These are phyloP conservation scores for Mycosphaerella sp. DNA, from an alignment of 2,329 filamentous ascomycete genomes.

Conservation along the genomic window DNA sequence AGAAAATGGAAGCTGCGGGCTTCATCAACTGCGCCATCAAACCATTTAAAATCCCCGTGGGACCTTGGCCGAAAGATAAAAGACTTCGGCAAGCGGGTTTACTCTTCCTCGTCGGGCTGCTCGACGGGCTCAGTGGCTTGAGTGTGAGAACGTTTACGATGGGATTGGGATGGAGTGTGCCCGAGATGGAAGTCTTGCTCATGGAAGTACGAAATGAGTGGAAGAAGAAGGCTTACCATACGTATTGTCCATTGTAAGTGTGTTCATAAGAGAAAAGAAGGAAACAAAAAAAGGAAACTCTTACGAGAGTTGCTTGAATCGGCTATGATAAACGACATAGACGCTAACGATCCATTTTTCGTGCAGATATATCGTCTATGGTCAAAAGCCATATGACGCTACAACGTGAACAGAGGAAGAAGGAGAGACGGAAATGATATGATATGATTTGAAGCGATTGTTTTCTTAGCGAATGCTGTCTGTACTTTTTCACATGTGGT, in stretches of 20 bases:
- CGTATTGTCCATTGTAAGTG: conserved; percentile 27
- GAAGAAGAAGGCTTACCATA: conserved; percentile 25
- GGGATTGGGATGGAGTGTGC: conserved; percentile 26
- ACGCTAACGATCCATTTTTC: background rate
- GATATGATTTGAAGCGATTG: background rate
- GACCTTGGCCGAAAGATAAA: conserved; percentile 27
- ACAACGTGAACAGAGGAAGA: background rate
- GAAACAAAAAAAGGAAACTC: no score
- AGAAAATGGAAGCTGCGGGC: conserved; percentile 32
- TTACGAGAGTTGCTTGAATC: no score
- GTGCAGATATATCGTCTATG: conserved; percentile 27
- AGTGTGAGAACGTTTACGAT: conserved; percentile 26
- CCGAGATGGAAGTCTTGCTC: conserved; percentile 28
- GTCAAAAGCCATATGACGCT: conserved; percentile 24
- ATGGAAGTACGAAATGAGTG: conserved; percentile 25
- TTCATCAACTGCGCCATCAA: conserved; percentile 31
- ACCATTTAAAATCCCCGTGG: conserved; percentile 29
- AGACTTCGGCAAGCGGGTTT: conserved; percentile 24
- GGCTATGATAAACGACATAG: background rate
- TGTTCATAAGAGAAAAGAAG: no score
- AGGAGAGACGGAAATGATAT: background rate
- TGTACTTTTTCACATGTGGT: no score
- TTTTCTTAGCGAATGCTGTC: no score
- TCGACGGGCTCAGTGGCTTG: conserved; percentile 26
- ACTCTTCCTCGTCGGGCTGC: conserved; percentile 23